Conservation (phyloP, 2,329 filamentous ascomycete genomes). For the Apiospora malaysiana region DNA sequence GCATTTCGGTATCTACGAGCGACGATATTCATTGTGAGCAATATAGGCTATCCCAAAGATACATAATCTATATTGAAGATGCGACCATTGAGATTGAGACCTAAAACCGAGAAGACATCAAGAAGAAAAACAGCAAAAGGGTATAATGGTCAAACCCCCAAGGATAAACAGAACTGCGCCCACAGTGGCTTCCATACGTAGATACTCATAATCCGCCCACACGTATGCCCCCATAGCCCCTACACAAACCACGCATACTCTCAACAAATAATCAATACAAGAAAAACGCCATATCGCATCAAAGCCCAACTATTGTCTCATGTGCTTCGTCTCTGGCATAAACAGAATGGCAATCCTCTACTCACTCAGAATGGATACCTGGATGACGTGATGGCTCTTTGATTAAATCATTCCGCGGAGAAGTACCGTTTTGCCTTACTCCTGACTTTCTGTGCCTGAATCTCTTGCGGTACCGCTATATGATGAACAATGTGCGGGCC, state of each 20-base stretch:
- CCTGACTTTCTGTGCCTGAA: constrained; percentile 70
- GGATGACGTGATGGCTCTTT: neutral
- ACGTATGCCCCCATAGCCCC: neutral
- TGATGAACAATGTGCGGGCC: constrained; percentile 90
- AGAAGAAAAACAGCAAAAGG: neutral
- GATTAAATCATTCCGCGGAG: constrained; percentile 59
- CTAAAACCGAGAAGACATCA: neutral
- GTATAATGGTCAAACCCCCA: constrained; percentile 6
- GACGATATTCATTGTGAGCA: neutral
- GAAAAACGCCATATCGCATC: neutral
- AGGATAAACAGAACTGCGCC: neutral
- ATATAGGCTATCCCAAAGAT: neutral
- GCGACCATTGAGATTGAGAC: neutral
- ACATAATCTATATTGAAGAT: neutral
- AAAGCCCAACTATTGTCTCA: neutral
- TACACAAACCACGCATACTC: neutral
- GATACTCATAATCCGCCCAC: neutral
- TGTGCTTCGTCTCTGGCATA: neutral
- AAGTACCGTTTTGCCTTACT: constrained; percentile 76
- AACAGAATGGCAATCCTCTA: neutral
- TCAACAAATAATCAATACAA: neutral
- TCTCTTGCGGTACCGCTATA: constrained; percentile 71
- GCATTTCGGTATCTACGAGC: neutral
- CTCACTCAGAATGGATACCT: neutral
- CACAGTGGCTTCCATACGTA: neutral